Evolutionary conservation across 2,329 filamentous ascomycete species (phyloP), one percentile per base, ranked within the genome.

Genomic region (Monilinia laxa): DNA sequence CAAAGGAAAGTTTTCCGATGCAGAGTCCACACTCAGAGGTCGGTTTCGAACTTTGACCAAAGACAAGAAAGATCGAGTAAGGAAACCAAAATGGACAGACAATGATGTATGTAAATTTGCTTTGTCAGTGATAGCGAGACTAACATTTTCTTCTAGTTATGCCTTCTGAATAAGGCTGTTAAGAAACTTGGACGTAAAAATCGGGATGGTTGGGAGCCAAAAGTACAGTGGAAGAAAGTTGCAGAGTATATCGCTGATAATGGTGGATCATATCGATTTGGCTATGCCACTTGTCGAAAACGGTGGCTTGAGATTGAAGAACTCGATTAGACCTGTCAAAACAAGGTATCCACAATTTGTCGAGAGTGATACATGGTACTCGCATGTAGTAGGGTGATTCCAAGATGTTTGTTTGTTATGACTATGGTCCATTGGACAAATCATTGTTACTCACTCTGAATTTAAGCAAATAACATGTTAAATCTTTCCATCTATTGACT

Each of bases 11-110:
- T 88, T 88, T 70, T 77, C 68, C 28, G 87, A 90, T 72, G 87
- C 88, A 1, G 89, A 91, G 77, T 90, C 89, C 14, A 93, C 90
- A 0, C 80, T 93, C 49, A 83, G 90, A 18, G 90, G 90, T 0
- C 83, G 89, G 0, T 87, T 84, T 71, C 81, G 90, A 5, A 85
- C 83, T 2, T 76, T 92, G 72, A 90, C 85, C 10, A 91, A 91
- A 78, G 77, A 78, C 16, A 85, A 85, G 71, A 80, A 83, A 45
- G 81, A 85, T 66, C 81, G 90, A 7, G 84, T 90, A 3, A 81
- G 90, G 10, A 87, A 85, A 76, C 90, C 90, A 0, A 77, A 82
- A 67, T 93, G 90, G 89, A 80, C 76, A 0, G 78, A 80, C 0
- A 77, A 79, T 1, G 89, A 93, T 78, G 89, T 91, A 77, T 82